These are phyloP conservation scores for Aristolochia fimbriata DNA, from an alignment of 164 flowering plant genomes.

Conservation along the genomic window DNA sequence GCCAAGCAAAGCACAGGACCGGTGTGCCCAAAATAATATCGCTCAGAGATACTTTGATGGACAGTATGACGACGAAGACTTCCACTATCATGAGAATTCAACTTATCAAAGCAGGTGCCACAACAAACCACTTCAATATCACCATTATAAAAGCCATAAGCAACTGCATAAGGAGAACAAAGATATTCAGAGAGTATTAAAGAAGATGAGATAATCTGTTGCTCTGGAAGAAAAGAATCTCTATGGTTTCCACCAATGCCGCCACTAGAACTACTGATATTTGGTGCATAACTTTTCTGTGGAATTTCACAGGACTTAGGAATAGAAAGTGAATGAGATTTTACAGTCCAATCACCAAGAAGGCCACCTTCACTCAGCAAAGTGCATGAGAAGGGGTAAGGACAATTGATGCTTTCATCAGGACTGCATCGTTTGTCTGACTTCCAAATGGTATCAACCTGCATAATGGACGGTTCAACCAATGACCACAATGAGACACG, in stretches of 20 bases:
- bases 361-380: slow-evolving; percentile 41
- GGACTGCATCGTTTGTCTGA: slow-evolving; percentile 10
- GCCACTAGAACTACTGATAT: neutral
- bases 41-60: slow-evolving; percentile 24
- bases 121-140: slow-evolving; percentile 62
- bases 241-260: neutral
- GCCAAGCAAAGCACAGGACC: slow-evolving; percentile 91
- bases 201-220: slow-evolving; percentile 57
- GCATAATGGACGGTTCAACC: slow-evolving; percentile 7
- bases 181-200: slow-evolving; percentile 61
- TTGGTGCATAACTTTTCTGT: slow-evolving; percentile 9
- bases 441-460: slow-evolving; percentile 15
- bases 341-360: slow-evolving; percentile 27
- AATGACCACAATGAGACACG: slow-evolving; percentile 50
- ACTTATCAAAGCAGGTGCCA: slow-evolving; percentile 27
- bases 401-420: neutral
- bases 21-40: slow-evolving; percentile 51
- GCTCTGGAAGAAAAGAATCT: slow-evolving; percentile 9
- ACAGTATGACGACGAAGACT: slow-evolving; percentile 14
- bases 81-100: slow-evolving; percentile 14
- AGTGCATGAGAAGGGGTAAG: slow-evolving; percentile 8
- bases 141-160: slow-evolving; percentile 71
- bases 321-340: slow-evolving; percentile 11
- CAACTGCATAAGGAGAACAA: slow-evolving; percentile 62
- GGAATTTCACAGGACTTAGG: slow-evolving; percentile 12